Evolutionary conservation across 2,329 filamentous ascomycete species (phyloP).

Genomic region (Phyllosticta citribraziliensis): DNA sequence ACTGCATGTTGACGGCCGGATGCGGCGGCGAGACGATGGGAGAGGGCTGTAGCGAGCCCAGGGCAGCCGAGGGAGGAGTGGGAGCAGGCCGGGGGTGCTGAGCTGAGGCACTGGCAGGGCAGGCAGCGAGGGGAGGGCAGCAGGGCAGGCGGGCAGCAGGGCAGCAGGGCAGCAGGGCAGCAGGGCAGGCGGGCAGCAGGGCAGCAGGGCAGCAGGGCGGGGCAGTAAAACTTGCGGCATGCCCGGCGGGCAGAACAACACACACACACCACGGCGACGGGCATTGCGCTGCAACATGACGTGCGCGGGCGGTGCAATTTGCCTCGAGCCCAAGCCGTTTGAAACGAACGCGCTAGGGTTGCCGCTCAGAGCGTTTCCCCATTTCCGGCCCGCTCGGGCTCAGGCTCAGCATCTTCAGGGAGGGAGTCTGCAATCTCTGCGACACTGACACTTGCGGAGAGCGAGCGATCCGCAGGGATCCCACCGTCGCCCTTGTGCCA

Average conservation of each 20-base stretch:
- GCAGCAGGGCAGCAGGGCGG: no score
- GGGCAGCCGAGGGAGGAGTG: no score
- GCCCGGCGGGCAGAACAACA: no score
- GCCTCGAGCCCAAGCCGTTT: neutral
- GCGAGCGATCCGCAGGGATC: neutral
- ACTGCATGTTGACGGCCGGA: no score
- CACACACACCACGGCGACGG: neutral
- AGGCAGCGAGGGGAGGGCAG: neutral
- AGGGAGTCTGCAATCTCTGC: neutral
- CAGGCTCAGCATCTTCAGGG: neutral
- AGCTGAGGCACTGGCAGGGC: neutral
- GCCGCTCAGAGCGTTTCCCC: neutral
- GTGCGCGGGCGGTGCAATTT: neutral
- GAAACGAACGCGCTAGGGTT: neutral
- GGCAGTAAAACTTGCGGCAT: no score
- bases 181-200: no score
- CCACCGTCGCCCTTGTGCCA: neutral
- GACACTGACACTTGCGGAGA: neutral
- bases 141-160: no score
- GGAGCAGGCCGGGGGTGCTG: no score
- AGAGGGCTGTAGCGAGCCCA: no score
- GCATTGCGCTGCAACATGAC: neutral
- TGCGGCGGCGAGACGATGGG: no score
- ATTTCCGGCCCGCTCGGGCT: neutral
- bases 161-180: no score